Evolutionary conservation across 1,139 yeast species (phyloP), one percentile per base, ranked within the genome.

Genomic region (Candida tetrigidarum): DNA sequence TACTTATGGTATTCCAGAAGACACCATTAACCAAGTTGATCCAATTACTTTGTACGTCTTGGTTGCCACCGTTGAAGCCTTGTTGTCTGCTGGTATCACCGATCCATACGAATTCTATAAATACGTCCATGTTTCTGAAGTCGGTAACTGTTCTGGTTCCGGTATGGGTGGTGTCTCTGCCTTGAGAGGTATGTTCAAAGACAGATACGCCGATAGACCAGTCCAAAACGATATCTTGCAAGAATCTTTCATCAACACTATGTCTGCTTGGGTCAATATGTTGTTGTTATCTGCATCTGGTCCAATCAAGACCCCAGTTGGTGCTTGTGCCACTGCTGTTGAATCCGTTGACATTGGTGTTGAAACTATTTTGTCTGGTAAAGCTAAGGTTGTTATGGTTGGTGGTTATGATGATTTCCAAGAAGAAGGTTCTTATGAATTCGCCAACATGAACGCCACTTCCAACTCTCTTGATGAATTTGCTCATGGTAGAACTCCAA

Each of bases 161-260:
- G 99, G 99, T 83, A 92, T 93, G 96, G 99, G 99, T 73, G 99
- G 99, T 85, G 96, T 92, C 56, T 69, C 86, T 58, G 99, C 99
- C 46, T 75, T 93, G 64, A 88, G 96, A 71, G 97, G 97, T 59
- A 93, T 93, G 98, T 93, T 91, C 78, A 91, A 81, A 73, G 97
- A 92, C 66, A 85, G 99, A 75, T 92, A 78, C 75, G 76, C 82
- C 57, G 99, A 93, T 65, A 79, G 78, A 69, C 97, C 96, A 48
- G 97, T 92, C 47, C 99, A 93, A 76, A 93, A 89, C 65, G 99
- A 93, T 71, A 86, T 93, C 58, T 78, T 93, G 60, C 99, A 92
- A 74, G 99, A 93, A 72, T 92, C 99, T 48, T 93, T 93, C 74
- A 91, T 95, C 74, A 93, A 93, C 79, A 93, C 99, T 49, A 93